These are phyloP conservation scores for Melampsora larici-populina DNA, from an alignment of 1,284 basidiomycete genomes.

Conservation along the genomic window DNA sequence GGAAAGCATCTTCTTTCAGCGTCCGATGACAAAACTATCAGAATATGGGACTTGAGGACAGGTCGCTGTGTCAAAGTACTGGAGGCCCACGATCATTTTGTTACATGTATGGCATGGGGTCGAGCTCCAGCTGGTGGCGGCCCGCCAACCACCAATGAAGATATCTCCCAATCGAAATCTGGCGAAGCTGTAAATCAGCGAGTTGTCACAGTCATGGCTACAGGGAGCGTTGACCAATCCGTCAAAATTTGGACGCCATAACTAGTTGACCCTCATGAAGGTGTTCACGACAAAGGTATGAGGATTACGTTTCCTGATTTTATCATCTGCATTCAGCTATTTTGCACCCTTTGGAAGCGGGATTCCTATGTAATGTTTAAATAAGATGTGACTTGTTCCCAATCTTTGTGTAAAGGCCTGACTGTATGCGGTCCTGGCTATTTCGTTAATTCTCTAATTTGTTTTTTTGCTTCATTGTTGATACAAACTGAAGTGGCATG, in stretches of 20 bases:
- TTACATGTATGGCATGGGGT: conserved; percentile 77
- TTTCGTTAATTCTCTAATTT: no score
- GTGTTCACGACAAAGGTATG: background rate
- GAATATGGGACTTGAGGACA: conserved; percentile 78
- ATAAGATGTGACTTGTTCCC: no score
- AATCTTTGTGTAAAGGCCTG: no score
- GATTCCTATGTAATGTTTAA: no score
- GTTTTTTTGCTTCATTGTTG: no score
- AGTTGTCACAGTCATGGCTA: conserved; percentile 73
- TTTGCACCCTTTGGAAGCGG: no score
- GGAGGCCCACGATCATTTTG: conserved; percentile 81
- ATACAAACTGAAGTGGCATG: no score
- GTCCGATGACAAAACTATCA: conserved; percentile 84
- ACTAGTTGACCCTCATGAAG: background rate
- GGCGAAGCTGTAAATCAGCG: conserved; percentile 57
- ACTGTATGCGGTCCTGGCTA: no score
- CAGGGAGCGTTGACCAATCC: conserved; percentile 71
- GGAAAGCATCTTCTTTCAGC: conserved; percentile 82
- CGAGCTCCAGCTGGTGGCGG: conserved; percentile 58
- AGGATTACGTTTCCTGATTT: background rate
- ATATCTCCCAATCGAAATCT: background rate
- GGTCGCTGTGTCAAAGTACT: conserved; percentile 76
- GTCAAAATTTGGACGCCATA: conserved; percentile 46
- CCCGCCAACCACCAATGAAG: conserved; percentile 34
- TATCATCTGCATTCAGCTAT: background rate